Conservation (phyloP, 176 grass and related monocot genomes). For the Hyparrhenia diplandra region DNA sequence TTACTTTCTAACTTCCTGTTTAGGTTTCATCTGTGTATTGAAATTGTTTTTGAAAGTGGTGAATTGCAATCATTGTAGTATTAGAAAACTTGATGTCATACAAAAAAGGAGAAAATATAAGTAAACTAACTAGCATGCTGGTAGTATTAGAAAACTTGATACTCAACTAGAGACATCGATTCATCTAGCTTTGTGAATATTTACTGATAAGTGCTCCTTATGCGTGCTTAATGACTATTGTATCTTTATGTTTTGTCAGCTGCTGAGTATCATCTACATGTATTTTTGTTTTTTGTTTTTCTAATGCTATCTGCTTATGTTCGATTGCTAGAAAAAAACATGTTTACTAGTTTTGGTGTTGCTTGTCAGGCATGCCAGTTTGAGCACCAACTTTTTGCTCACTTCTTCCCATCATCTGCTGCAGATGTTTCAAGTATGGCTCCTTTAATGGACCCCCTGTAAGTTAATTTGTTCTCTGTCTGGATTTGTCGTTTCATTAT, state of each 20-base stretch:
- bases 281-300: background rate
- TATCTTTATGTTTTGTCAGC: slow-evolving; percentile 1
- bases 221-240: background rate
- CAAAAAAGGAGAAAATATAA: background rate
- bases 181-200: background rate
- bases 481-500: background rate
- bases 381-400: slow-evolving; percentile 98
- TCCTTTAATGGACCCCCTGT: slow-evolving; percentile 93
- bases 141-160: background rate
- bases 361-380: slow-evolving; percentile 86
- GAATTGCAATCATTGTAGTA: background rate
- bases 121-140: background rate
- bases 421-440: slow-evolving; percentile 77
- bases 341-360: slow-evolving; percentile 47
- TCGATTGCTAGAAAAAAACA: slow-evolving; percentile 12
- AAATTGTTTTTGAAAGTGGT: background rate
- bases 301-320: background rate
- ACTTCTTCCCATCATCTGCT: slow-evolving; percentile 91
- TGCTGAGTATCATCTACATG: background rate
- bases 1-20: slow-evolving; percentile 17
- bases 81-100: background rate
- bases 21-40: slow-evolving; percentile 16
- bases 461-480: slow-evolving; percentile 40
- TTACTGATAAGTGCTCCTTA: background rate
- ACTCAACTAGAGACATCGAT: background rate